A percentile compares a stretch with the other conserved stretches of the same genome.
Conservation (phyloP, 257 asterid species). For the Cinchona pubescens region DNA sequence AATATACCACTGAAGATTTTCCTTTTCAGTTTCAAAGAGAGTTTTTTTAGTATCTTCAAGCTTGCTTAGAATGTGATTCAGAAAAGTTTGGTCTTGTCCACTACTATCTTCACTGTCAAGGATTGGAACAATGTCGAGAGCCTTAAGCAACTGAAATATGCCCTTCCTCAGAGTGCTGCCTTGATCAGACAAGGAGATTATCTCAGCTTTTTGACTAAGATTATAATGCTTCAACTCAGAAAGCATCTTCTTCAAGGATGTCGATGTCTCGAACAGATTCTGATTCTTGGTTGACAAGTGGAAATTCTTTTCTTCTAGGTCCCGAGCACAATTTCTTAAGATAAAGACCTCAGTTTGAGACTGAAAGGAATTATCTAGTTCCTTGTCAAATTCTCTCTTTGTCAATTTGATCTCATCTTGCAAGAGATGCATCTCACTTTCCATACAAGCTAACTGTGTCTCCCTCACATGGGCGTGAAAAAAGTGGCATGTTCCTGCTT, state of each 20-base stretch:
- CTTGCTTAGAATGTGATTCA: constrained; percentile 37
- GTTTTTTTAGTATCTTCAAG: constrained; percentile 45
- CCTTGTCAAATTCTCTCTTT: constrained; percentile 57
- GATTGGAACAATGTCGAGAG: constrained; percentile 45
- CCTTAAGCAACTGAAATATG: constrained; percentile 46
- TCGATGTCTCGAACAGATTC: constrained; percentile 44
- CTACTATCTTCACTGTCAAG: constrained; percentile 28
- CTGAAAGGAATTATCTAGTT: constrained; percentile 48
- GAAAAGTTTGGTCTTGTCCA: constrained; percentile 42
- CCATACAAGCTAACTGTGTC: constrained; percentile 34
- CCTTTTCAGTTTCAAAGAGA: constrained; percentile 50
- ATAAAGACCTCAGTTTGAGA: constrained; percentile 63
- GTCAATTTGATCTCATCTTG: constrained; percentile 45
- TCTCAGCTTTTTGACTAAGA: constrained; percentile 43
- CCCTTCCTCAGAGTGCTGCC: constrained; percentile 51
- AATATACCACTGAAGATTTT: constrained; percentile 47
- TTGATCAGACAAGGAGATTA: constrained; percentile 53
- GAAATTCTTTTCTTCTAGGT: constrained; percentile 50
- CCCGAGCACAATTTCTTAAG: constrained; percentile 46
- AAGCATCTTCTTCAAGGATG: constrained; percentile 44
- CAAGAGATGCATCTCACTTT: constrained; percentile 50
- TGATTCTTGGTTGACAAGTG: constrained; percentile 42
- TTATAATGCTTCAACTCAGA: constrained; percentile 46
- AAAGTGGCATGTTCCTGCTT: constrained; percentile 48
- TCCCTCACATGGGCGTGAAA: constrained; percentile 41